Conservation (phyloP, 164 flowering plant species). For the Hamamelis virginiana region DNA sequence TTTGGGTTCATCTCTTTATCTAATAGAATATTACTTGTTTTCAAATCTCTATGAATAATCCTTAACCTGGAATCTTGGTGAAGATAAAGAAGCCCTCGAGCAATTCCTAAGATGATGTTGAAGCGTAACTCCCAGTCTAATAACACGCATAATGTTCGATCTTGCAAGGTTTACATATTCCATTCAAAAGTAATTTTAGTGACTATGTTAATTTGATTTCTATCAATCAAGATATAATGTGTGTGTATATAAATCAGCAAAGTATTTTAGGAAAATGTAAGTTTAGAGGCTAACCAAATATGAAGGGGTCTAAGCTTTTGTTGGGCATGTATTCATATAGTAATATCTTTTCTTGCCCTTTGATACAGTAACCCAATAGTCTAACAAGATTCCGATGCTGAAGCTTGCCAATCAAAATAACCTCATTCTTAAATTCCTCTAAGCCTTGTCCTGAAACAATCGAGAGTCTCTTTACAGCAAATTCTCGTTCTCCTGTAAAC, state of each 20-base stretch:
- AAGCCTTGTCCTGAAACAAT: conserved; percentile 44
- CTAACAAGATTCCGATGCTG: conserved; percentile 43
- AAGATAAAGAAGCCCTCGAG: conserved; percentile 38
- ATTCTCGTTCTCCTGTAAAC: conserved; percentile 28
- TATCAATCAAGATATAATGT: neutral
- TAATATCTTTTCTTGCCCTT: conserved; percentile 37
- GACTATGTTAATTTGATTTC: neutral
- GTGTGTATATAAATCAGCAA: neutral
- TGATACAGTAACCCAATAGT: conserved; percentile 36
- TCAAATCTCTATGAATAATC: conserved; percentile 33
- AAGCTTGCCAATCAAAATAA: conserved; percentile 36
- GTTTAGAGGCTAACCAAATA: conserved; percentile 34
- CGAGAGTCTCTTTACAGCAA: conserved; percentile 43
- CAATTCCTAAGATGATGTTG: conserved; percentile 33
- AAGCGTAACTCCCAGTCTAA: conserved; percentile 33
- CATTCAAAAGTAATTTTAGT: neutral
- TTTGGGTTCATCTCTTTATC: conserved; percentile 39
- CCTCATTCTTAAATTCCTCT: conserved; percentile 43
- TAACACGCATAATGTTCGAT: conserved; percentile 13
- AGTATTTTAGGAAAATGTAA: neutral
- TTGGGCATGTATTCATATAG: conserved; percentile 44
- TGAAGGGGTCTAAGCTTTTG: conserved; percentile 38
- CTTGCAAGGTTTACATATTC: conserved; percentile 12
- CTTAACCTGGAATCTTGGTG: conserved; percentile 39
- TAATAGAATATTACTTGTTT: conserved; percentile 31